Base-by-base conservation (phyloP, 768 basidiomycete species). In the Hirschioporus abietinus region DNA sequence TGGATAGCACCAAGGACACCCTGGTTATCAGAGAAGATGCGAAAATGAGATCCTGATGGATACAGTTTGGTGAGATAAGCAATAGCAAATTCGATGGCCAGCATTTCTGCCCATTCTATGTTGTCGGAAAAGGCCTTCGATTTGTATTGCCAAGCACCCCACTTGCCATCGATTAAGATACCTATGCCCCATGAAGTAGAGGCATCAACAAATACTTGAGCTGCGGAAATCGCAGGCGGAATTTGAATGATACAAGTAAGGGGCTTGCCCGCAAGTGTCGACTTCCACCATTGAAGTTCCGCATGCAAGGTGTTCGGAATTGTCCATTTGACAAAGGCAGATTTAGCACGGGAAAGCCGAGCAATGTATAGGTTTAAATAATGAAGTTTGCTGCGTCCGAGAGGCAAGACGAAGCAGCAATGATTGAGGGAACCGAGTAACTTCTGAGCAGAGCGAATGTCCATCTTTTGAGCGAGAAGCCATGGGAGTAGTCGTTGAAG, bases 131-230 rank as follows among this genome's bases (percentile, higher is more conserved):
- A 18, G 78, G n/a, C n/a, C n/a, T n/a, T n/a, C n/a, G n/a, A n/a
- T n/a, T n/a, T n/a, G n/a, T n/a, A n/a, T 0, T 24, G 5, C 78
- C 78, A 80, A 0, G 69, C 73, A 1, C 65, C 75, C 75, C 74
- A 81, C 24, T 59, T 65, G 1, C 7, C 20, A 1, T 69, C 71
- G 5, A 81, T 64, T 0, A 74, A 70, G 0, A 81, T 70, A 0
- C 78, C 76, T 35, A 81, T 73, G 0, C 80, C 76, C 69, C n/a
- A n/a, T n/a, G n/a, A n/a, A n/a, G n/a, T n/a, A n/a, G n/a, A n/a
- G n/a, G n/a, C n/a, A n/a, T n/a, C 74, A 79, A 75, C 76, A 76
- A 75, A 81, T 74, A 75, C 77, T 10, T 66, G 66, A 66, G 1
- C 10, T 71, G 71, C 18, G 60, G 63, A n/a, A n/a, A n/a, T n/a